Evolutionary conservation across 2,329 filamentous ascomycete species (phyloP).

Genomic region (Phaeosphaeria sp.): DNA sequence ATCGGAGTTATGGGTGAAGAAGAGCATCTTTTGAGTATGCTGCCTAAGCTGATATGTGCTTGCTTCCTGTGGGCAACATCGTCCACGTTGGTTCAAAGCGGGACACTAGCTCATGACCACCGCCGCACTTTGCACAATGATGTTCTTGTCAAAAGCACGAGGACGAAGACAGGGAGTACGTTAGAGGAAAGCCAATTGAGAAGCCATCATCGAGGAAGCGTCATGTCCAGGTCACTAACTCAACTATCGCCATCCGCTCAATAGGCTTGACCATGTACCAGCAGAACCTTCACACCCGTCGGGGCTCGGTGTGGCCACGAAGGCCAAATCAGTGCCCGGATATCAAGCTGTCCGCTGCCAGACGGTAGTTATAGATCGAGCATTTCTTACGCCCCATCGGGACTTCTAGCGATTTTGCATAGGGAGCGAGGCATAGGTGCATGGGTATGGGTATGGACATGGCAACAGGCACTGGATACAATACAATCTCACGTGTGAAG

Average conservation of each 20-base stretch:
- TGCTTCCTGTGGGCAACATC: neutral
- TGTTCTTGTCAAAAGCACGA: neutral
- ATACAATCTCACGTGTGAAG: neutral
- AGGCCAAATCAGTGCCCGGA: neutral
- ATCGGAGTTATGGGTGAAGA: conserved; percentile 42
- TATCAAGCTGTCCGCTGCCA: neutral
- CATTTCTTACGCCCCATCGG: neutral
- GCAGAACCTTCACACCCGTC: too few relatives aligned
- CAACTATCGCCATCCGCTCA: too few relatives aligned
- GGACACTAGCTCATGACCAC: neutral
- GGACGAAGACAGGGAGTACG: neutral
- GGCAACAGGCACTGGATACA: neutral
- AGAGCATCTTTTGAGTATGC: neutral
- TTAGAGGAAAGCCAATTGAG: too few relatives aligned
- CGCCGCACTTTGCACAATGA: neutral
- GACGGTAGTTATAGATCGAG: neutral
- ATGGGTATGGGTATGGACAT: neutral
- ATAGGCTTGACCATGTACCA: too few relatives aligned
- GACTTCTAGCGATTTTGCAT: neutral
- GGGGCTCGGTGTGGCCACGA: neutral
- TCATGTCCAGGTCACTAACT: too few relatives aligned
- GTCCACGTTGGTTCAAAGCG: neutral
- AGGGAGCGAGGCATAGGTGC: neutral
- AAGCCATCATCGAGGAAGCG: too few relatives aligned
- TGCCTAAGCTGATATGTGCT: neutral